Conservation (phyloP, 148 eudicot species). For the Amaranthus cruentus region DNA sequence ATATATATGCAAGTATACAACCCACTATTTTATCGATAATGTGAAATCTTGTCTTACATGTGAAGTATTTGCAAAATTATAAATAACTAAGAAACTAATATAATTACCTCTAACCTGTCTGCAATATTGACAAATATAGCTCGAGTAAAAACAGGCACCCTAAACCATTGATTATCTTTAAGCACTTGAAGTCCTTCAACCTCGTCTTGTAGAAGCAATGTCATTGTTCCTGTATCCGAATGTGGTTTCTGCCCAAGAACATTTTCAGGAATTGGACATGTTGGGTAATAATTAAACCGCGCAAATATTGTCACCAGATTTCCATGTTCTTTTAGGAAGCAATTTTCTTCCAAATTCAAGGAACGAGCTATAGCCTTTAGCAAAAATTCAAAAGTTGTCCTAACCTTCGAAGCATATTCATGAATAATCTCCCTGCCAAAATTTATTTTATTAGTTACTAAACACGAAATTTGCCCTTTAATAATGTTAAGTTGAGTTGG, state of each 20-base stretch:
- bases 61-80: too few relatives aligned
- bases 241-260: constrained; percentile 42
- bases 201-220: constrained; percentile 44
- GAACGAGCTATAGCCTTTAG: constrained; percentile 34
- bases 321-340: constrained; percentile 36
- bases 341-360: constrained; percentile 16
- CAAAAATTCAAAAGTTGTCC: constrained; percentile 14
- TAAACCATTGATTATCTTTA: constrained; percentile 43
- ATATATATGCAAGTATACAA: too few relatives aligned
- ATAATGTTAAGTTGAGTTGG: not conserved
- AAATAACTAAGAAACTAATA: not conserved
- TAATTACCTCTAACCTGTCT: constrained; percentile 45
- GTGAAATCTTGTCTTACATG: too few relatives aligned
- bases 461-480: too few relatives aligned
- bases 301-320: constrained; percentile 21
- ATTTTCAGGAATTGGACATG: constrained; percentile 35
- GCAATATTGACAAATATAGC: constrained; percentile 44
- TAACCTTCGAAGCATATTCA: constrained; percentile 21
- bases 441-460: not conserved
- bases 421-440: constrained; percentile 25
- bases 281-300: constrained; percentile 47
- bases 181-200: constrained; percentile 50
- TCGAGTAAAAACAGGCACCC: constrained; percentile 34
- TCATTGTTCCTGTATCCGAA: constrained; percentile 33
- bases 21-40: too few relatives aligned